These are phyloP conservation scores for Wickerhamiella occidentalis DNA, from an alignment of 805 yeast species.

Conservation along the genomic window DNA sequence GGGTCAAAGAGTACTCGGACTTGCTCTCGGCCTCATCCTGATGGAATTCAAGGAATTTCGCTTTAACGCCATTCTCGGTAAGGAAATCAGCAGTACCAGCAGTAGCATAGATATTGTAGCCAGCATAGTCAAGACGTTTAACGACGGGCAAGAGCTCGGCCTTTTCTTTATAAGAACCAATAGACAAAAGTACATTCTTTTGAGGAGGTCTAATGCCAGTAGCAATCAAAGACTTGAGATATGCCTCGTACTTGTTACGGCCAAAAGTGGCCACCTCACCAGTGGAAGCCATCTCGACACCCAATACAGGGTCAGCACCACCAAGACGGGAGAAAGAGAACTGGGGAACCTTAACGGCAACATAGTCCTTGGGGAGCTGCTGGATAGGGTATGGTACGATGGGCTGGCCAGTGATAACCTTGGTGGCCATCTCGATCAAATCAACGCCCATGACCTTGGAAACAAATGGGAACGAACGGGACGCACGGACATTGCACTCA, in stretches of 20 bases:
- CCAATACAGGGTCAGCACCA: slow-evolving; percentile 95
- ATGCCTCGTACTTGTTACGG: slow-evolving; percentile 91
- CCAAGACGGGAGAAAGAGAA: slow-evolving; percentile 93
- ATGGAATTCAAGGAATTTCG: slow-evolving; percentile 85
- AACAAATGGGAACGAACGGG: slow-evolving; percentile 98
- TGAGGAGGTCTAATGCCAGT: slow-evolving; percentile 93
- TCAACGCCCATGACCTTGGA: slow-evolving; percentile 96
- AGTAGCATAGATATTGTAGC: slow-evolving; percentile 88
- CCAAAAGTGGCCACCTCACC: slow-evolving; percentile 99
- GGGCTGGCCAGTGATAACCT: slow-evolving; percentile 83
- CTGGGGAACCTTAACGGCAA: slow-evolving; percentile 94
- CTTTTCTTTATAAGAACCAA: slow-evolving; percentile 96
- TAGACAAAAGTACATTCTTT: slow-evolving; percentile 83
- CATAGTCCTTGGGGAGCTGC: slow-evolving; percentile 82
- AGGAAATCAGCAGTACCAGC: slow-evolving; percentile 98
- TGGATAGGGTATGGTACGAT: slow-evolving; percentile 82
- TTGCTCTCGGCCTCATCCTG: slow-evolving; percentile 63
- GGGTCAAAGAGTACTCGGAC: slow-evolving; percentile 88
- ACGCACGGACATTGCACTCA: slow-evolving; percentile 97
- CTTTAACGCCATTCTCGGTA: slow-evolving; percentile 88
- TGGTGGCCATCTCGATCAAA: slow-evolving; percentile 93
- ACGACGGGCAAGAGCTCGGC: slow-evolving; percentile 84
- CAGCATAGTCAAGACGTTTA: slow-evolving; percentile 64
- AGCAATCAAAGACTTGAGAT: slow-evolving; percentile 83
- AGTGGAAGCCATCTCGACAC: slow-evolving; percentile 98